Evolutionary conservation across 768 basidiomycete species (phyloP), one percentile per base, ranked within the genome.

Genomic region (Gloeophyllum trabeum): DNA sequence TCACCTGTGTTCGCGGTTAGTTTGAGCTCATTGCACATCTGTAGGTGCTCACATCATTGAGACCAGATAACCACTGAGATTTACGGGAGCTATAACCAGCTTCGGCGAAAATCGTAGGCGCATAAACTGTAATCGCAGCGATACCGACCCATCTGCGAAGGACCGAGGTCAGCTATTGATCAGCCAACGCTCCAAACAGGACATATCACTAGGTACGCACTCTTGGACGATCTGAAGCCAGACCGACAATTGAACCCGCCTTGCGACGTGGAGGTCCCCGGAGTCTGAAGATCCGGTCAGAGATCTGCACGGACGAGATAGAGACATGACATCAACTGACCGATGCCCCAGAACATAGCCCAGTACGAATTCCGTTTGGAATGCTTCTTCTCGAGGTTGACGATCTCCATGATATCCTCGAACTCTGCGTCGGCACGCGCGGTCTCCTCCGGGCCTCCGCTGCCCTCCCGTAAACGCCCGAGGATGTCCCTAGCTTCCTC

Each of bases 161-260:
- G 23, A 5, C 2, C n/a, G 14, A 20, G 6, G 39, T 47, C 24
- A 49, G 51, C 13, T 16, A 19, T 22, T 12, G 19, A 20, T 16
- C 13, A 34, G 32, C 20, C 12, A 37, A 19, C 4, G 26, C 22
- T 40, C 32, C 18, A 22, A 32, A 46, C n/a, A n/a, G n/a, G n/a
- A n/a, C n/a, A n/a, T n/a, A n/a, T n/a, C n/a, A n/a, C n/a, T 14
- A 39, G 28, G 6, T 2, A 54, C 59, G 13, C 43, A 65, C 62
- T 67, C 66, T 46, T 69, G 66, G 5, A 69, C 52, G 35, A 69
- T 69, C 46, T 69, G 67, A 24, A 69, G 51, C 67, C 67, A 69
- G 41, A 69, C 53, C 4, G 64, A 63, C 18, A 69, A 48, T 46
- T 67, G 66, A 1, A 67, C 65, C 24, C 66, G 56, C 4, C 67